Base-by-base conservation (phyloP, 306 rosid genomes). In the Trifolium pratense region DNA sequence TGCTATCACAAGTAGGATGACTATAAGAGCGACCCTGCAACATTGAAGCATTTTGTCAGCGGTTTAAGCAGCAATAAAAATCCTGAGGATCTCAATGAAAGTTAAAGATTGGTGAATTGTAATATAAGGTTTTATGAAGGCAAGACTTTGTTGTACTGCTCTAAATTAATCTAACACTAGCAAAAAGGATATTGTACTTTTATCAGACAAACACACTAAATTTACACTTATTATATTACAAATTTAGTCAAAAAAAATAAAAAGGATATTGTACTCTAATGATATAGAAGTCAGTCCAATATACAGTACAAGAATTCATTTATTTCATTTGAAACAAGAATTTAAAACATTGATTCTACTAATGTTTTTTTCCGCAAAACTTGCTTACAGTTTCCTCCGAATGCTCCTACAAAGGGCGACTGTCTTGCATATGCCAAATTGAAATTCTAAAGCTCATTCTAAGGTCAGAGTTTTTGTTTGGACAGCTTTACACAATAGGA, bases 1-100 rank as follows among this genome's bases (percentile, higher is more conserved):
- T 49, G 71, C 73, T 70, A 92, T 77, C 84, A 87, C 88, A 26
- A 95, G 90, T 76, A 95, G 83, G 76, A 91, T 68, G 81, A 90
- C 14, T 75, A 95, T 85, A 64, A 95, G 88, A 6, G 89, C 95
- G 67, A 90, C 51, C 87, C 99, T 95, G 96, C 87, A 86, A 88
- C 73, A 86, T 25, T 15, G 15, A 81, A 63, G 64, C 67, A 70
- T 56, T 62, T 72, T 23, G 34, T 85, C 66, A 86, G 86, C 3
- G 45, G 13, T 34, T 75, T 20, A 10, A 59, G 34, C 57, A 59
- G n/a, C n/a, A 57, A 72, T 40, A 32, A 40, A 5, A 29, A 29
- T 0, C 32, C 20, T 37, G 74, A 64, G 43, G 56, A 66, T 61
- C 46, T 25, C n/a, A 70, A 46, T 37, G 12, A 49, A 66, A 81